Conservation (phyloP, 1,139 yeast genomes). For the Tardiomyces depauwii region DNA sequence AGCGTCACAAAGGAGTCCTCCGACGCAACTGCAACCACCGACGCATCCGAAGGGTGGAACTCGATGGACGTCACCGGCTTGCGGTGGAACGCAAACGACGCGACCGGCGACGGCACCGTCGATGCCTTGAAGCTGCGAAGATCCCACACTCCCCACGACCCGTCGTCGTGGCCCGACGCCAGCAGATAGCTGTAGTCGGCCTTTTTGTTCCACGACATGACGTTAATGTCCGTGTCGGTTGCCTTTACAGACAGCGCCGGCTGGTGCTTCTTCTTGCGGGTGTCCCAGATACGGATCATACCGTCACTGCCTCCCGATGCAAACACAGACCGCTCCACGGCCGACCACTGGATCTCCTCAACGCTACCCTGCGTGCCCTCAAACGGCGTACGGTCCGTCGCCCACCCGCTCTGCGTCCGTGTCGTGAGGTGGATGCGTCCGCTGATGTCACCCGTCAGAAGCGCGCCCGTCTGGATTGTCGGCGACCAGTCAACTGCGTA, state of each 20-base stretch:
- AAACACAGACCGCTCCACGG: slow-evolving; percentile 82
- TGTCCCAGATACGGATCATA: slow-evolving; percentile 89
- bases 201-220: slow-evolving; percentile 89
- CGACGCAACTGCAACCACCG: slow-evolving; percentile 88
- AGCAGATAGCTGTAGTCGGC: slow-evolving; percentile 56
- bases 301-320: slow-evolving; percentile 94
- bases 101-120: slow-evolving; percentile 59
- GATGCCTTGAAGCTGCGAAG: slow-evolving; percentile 60
- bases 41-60: slow-evolving; percentile 91
- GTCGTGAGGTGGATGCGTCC: slow-evolving; percentile 75
- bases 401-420: slow-evolving; percentile 73
- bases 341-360: slow-evolving; percentile 97
- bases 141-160: slow-evolving; percentile 98
- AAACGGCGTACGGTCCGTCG: slow-evolving; percentile 77
- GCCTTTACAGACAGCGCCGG: slow-evolving; percentile 85
- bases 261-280: slow-evolving; percentile 81
- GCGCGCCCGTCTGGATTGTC: slow-evolving; percentile 61
- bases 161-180: slow-evolving; percentile 97
- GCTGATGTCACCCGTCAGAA: slow-evolving; percentile 79
- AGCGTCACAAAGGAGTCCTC: slow-evolving; percentile 94
- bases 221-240: slow-evolving; percentile 78
- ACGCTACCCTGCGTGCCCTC: slow-evolving; percentile 57
- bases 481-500: slow-evolving; percentile 98
- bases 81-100: slow-evolving; percentile 84
- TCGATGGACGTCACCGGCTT: slow-evolving; percentile 87